Conservation (phyloP, 805 yeast species). For the Kodamaea neixiangensis region DNA sequence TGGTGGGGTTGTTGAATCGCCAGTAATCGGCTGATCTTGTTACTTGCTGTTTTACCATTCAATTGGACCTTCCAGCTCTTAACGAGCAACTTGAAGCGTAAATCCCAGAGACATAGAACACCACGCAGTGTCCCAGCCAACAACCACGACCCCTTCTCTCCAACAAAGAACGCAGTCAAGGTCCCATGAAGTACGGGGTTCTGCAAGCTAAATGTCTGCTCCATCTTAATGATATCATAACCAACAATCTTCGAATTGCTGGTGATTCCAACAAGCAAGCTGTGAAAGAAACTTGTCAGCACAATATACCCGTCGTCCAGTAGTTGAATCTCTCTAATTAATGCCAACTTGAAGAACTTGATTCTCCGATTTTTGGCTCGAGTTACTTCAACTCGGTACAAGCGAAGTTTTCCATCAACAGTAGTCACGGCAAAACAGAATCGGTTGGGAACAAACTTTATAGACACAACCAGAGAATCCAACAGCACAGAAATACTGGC, state of each 20-base stretch:
- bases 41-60: conserved; percentile 20
- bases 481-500: conserved; percentile 50
- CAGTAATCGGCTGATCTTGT: neutral
- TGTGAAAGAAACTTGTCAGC: conserved; percentile 42
- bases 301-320: conserved; percentile 46
- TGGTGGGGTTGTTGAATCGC: conserved; percentile 2
- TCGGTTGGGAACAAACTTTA: conserved; percentile 54
- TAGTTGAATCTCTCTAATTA: conserved; percentile 43
- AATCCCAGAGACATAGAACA: conserved; percentile 76
- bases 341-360: conserved; percentile 26
- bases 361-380: conserved; percentile 37
- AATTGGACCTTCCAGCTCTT: conserved; percentile 57
- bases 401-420: conserved; percentile 44
- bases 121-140: conserved; percentile 78
- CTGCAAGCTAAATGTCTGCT: conserved; percentile 39
- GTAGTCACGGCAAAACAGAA: conserved; percentile 62
- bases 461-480: conserved; percentile 49
- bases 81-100: conserved; percentile 62
- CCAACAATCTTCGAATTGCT: conserved; percentile 51
- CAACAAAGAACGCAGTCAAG: conserved; percentile 60
- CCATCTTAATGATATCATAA: conserved; percentile 62
- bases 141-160: conserved; percentile 58
- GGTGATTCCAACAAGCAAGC: conserved; percentile 51
- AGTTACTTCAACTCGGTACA: conserved; percentile 37
- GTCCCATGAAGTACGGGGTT: conserved; percentile 68